Percentiles rank a stretch among this genome's conserved stretches.
Evolutionary conservation across 2,329 filamentous ascomycete genomes (phyloP).

Genomic region (Xylaria sp.): DNA sequence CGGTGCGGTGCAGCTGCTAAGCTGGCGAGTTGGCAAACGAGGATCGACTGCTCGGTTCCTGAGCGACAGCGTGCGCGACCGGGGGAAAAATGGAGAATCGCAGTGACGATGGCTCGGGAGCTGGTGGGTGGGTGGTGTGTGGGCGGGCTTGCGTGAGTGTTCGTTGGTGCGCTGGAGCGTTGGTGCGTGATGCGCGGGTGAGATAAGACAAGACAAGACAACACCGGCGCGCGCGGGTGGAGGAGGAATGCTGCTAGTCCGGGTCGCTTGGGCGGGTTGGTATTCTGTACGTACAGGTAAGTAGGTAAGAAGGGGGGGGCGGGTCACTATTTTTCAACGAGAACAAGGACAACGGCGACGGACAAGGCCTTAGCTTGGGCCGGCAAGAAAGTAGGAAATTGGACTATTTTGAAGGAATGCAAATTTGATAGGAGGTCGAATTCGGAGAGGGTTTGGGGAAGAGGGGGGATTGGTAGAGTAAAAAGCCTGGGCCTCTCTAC

Average conservation of each 20-base stretch:
- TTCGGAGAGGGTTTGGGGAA: conserved; percentile 28
- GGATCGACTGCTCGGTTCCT: conserved; percentile 43
- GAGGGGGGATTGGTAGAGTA: conserved; percentile 27
- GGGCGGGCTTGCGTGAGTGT: conserved; percentile 27
- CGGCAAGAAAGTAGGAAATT: conserved; percentile 22
- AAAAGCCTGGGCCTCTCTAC: conserved; percentile 18
- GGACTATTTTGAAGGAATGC: conserved; percentile 26
- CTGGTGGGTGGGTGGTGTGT: conserved; percentile 22
- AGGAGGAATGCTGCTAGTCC: conserved; percentile 42
- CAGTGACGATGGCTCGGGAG: conserved; percentile 41
- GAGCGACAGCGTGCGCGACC: conserved; percentile 45
- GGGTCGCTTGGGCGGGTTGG: background rate
- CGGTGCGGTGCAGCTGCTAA: conserved; percentile 33
- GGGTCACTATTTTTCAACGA: conserved; percentile 8
- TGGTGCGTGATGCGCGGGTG: conserved; percentile 31
- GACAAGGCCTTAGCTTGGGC: conserved; percentile 12
- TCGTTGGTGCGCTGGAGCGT: conserved; percentile 28
- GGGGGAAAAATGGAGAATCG: conserved; percentile 46
- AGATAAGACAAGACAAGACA: conserved; percentile 44
- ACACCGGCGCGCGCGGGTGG: conserved; percentile 33
- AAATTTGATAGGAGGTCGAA: conserved; percentile 11
- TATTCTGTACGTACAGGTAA: background rate
- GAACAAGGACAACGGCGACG: background rate
- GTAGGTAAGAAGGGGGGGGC: background rate
- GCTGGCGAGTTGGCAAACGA: conserved; percentile 34